Evolutionary conservation across 305 asterid genomes (phyloP), one percentile per base, ranked within the genome.

Genomic region (Fraxinus albicans): DNA sequence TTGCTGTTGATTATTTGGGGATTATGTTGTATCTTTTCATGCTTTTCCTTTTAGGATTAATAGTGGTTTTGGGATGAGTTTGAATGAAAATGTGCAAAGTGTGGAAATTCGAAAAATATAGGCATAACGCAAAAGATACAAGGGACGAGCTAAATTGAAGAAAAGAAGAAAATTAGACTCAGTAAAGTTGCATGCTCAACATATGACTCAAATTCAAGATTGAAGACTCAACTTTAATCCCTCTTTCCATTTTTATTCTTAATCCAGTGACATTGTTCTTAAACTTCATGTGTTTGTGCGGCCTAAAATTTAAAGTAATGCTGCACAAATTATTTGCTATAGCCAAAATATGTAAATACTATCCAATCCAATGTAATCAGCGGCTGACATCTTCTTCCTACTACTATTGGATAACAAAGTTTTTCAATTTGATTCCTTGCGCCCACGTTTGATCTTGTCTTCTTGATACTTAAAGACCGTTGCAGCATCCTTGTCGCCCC

Each of bases 401-500:
- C 60, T 50, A 17, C 6, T 53, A 53, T 53, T 8, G 19, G 12
- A 10, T 67, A 8, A 9, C n/a, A 23, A 67, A 8, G 53, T 1
- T 67, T 69, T 25, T 69, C 8, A 12, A 23, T 27, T 23, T 23
- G 34, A 65, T 65, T 65, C 12, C 73, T 25, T 4, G 7, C 12
- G 35, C 4, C 35, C n/a, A 4, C 34, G 35, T 65, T 65, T 12
- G 7, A 69, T 69, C 38, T 12, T 69, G 36, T 72, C 42, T 72
- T 33, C 13, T 72, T 72, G 44, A 15, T 72, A 72, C 23, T 31
- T 76, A 4, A 38, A 38, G 79, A 76, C 63, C 3, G 21, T 40
- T 36, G 33, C 79, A 36, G 35, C 79, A 40, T 76, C 79, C 34
- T 76, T 76, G 79, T 76, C 79, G 0, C 63, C 79, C 9, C 35